A percentile compares a stretch with the other conserved stretches of the same genome.
These are phyloP conservation scores for Murraya paniculata DNA, from an alignment of 345 rosid genomes.

Conservation along the genomic window DNA sequence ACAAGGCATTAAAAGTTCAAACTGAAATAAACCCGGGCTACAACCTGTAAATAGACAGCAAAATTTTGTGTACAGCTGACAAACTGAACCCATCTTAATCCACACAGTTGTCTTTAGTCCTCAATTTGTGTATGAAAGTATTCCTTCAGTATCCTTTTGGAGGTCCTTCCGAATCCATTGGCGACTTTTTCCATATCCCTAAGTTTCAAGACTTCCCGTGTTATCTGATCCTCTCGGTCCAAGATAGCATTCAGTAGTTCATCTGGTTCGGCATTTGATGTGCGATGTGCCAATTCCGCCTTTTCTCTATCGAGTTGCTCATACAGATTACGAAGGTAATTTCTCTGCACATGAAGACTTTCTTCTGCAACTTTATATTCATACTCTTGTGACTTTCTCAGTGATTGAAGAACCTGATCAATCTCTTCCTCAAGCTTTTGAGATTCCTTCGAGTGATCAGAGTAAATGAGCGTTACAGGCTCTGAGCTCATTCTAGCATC, in stretches of 20 bases:
- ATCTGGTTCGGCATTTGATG: conserved; percentile 29
- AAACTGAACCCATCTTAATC: neutral
- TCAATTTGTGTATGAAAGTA: conserved; percentile 46
- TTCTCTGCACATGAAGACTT: conserved; percentile 57
- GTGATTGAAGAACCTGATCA: conserved; percentile 47
- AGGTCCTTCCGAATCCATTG: conserved; percentile 66
- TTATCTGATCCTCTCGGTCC: conserved; percentile 54
- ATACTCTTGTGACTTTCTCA: conserved; percentile 53
- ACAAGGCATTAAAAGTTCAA: neutral
- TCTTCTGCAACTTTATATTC: conserved; percentile 69
- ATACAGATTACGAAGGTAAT: conserved; percentile 51
- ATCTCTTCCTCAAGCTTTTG: conserved; percentile 67
- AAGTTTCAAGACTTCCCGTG: conserved; percentile 50
- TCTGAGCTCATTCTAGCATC: conserved; percentile 23
- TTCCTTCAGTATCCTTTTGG: conserved; percentile 49
- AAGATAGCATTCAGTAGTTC: conserved; percentile 35
- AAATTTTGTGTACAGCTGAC: neutral
- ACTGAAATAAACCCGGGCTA: neutral
- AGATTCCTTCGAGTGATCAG: conserved; percentile 40
- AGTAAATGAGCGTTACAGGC: conserved; percentile 30
- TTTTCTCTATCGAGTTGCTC: conserved; percentile 67
- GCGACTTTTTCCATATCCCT: conserved; percentile 71
- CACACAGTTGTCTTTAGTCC: conserved; percentile 15
- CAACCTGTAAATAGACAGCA: neutral
- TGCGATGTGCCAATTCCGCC: conserved; percentile 34